These are phyloP conservation scores for Ceratocystis ficicola DNA, from an alignment of 2,329 filamentous ascomycete genomes.

Conservation along the genomic window DNA sequence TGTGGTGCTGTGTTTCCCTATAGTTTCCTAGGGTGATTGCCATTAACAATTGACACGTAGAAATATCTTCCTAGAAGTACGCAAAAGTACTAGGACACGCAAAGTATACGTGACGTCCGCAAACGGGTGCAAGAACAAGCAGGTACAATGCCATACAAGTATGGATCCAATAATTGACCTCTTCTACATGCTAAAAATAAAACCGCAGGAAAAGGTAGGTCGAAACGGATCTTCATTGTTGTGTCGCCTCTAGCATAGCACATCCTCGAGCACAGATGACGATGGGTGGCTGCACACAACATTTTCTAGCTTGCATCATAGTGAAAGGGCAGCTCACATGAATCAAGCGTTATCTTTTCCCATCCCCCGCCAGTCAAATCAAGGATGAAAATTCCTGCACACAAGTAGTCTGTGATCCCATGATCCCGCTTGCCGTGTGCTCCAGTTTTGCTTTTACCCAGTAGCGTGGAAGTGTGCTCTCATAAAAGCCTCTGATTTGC, in stretches of 20 bases:
- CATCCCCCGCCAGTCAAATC: not conserved
- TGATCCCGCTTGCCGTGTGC: not conserved
- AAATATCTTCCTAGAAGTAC: too few relatives aligned
- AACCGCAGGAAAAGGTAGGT: too few relatives aligned
- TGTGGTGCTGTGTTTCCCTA: not conserved
- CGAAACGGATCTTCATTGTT: too few relatives aligned
- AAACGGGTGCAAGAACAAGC: not conserved
- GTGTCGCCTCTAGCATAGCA: too few relatives aligned
- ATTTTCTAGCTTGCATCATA: not conserved
- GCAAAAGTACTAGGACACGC: too few relatives aligned
- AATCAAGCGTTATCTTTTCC: not conserved
- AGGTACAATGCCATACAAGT: not conserved
- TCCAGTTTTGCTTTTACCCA: not conserved
- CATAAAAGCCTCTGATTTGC: constrained; percentile 2
- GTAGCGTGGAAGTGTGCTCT: constrained; percentile 1
- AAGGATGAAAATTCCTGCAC: not conserved
- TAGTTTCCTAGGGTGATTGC: too few relatives aligned
- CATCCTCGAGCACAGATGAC: too few relatives aligned
- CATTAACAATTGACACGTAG: too few relatives aligned
- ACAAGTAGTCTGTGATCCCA: not conserved
- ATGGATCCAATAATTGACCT: not conserved
- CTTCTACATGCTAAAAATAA: too few relatives aligned
- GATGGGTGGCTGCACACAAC: too few relatives aligned
- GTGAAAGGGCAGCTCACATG: not conserved
- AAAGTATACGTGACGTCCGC: too few relatives aligned